phyloP scores from a whole-genome alignment of 306 rosid species.

The peach (Prunus persica) region Prunus_persica_NCBIv2 NC_034009.1:27673001-27673500 shows the following conservation, averaged over 20 bases:
- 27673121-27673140: conserved; percentile 86
- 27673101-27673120: conserved; percentile 57
- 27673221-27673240: conserved; percentile 18
- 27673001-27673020: conserved; percentile 78
- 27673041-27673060: conserved; percentile 90
- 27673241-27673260: conserved; percentile 62
- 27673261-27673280: conserved; percentile 68
- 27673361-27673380: conserved; percentile 71
- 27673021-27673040: conserved; percentile 65
- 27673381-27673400: conserved; percentile 67
- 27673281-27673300: conserved; percentile 91
- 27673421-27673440: conserved; percentile 7
- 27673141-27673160: conserved; percentile 64
- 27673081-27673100: conserved; percentile 92
- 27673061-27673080: conserved; percentile 76
- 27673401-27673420: conserved; percentile 84
- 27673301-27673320: conserved; percentile 75
- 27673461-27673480: not conserved
- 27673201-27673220: conserved; percentile 14
- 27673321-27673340: conserved; percentile 63
- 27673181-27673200: not conserved
- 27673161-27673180: not conserved
- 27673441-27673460: not conserved
- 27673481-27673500: not conserved
- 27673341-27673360: conserved; percentile 71